Base-by-base conservation (phyloP, 1,139 yeast species). In the Sugiyamaella xylanicola region DNA sequence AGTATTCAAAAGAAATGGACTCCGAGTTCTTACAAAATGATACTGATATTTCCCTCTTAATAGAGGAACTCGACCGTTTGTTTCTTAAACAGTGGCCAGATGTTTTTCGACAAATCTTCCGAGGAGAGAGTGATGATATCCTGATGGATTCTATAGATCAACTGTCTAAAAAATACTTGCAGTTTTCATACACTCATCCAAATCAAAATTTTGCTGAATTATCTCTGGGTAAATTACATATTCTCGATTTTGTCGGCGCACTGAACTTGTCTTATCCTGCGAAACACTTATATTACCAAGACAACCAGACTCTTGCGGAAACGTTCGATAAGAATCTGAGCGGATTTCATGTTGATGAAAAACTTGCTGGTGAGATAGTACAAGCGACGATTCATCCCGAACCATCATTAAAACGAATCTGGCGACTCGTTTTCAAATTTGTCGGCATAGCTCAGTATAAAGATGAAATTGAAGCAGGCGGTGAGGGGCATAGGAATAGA, bases 71-170 rank as follows among this genome's bases (percentile, higher is more conserved):
- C 13, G 46, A 43, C 11, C 32, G 11, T 9, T 22, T 32, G 1
- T 53, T 53, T 17, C 48, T 48, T 9, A 17, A 21, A 36, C 56
- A 54, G 32, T 54, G 56, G 56, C 47, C 54, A 3, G n/a, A 27
- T 8, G 19, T 54, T n/a, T 47, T 17, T 11, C 39, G 35, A 9
- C 15, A 43, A 20, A 16, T 35, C 32, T 29, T 27, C 8, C 32
- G 17, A 7, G 20, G 39, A 5, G 56, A 45, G 3, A 39, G 22
- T 22, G 47, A 44, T 17, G 48, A 25, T 29, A 25, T 48, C 19
- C 17, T 32, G 13, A 42, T 27, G 13, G 51, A 29, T 7, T 36
- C 56, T 1, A 36, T 54, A 2, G 48, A 44, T 11, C 53, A 54
- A 40, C 35, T 54, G 16, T 44, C 54, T 2, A 45, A 40, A 11